These are phyloP conservation scores for Salix viminalis DNA, from an alignment of 345 rosid species.

Conservation along the genomic window DNA sequence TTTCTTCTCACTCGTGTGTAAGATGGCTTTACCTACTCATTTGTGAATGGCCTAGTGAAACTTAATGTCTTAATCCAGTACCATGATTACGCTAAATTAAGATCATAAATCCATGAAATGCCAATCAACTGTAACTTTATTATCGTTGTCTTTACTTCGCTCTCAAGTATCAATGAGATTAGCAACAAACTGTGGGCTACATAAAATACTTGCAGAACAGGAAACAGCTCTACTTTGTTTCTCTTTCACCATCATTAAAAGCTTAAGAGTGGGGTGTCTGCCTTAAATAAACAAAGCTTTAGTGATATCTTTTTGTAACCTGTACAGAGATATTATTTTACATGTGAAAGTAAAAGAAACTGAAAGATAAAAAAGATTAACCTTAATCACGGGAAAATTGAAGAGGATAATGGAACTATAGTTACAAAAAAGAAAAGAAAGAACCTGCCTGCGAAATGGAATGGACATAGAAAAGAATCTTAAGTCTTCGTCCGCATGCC, in stretches of 20 bases:
- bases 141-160: conserved; percentile 26
- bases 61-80: neutral
- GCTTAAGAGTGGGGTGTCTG: conserved; percentile 6
- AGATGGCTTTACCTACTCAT: neutral
- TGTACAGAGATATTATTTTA: conserved; percentile 2
- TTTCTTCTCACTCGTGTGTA: neutral
- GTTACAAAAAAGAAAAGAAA: neutral
- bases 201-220: conserved; percentile 5
- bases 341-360: conserved; percentile 8
- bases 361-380: neutral
- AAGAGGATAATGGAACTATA: neutral
- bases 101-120: neutral
- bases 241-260: conserved; percentile 18
- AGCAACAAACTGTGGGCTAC: conserved; percentile 16
- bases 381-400: neutral
- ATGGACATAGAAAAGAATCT: conserved; percentile 61
- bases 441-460: conserved; percentile 63
- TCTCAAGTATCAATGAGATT: conserved; percentile 28
- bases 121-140: neutral
- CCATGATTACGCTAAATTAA: conserved; percentile 17
- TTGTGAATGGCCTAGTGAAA: neutral
- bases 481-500: conserved; percentile 47
- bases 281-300: neutral
- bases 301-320: conserved; percentile 2
- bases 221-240: neutral